A percentile compares a stretch with the other conserved stretches of the same genome.
These are phyloP conservation scores for Hortaea werneckii DNA, from an alignment of 2,329 filamentous ascomycete genomes.

Conservation along the genomic window DNA sequence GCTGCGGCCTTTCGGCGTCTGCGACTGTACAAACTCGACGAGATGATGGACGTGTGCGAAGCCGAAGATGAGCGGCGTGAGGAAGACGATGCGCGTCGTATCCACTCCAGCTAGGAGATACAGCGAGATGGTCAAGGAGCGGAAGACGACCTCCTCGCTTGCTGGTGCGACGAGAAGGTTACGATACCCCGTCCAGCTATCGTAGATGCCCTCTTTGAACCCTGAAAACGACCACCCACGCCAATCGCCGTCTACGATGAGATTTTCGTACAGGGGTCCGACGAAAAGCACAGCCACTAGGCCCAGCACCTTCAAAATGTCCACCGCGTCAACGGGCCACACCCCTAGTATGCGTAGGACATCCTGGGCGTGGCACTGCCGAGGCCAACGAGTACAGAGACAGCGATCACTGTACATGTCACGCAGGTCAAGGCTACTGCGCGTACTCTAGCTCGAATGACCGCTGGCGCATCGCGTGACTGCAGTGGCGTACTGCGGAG, in stretches of 20 bases:
- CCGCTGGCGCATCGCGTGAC: slow-evolving; percentile 76
- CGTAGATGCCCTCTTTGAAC: slow-evolving; percentile 50
- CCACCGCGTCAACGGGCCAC: slow-evolving; percentile 62
- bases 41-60: slow-evolving; percentile 92
- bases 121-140: slow-evolving; percentile 73
- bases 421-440: slow-evolving; percentile 69
- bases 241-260: slow-evolving; percentile 63
- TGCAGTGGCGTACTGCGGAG: slow-evolving; percentile 71
- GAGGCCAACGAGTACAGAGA: slow-evolving; percentile 52
- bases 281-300: slow-evolving; percentile 71
- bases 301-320: slow-evolving; percentile 52
- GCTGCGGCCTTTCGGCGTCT: slow-evolving; percentile 43
- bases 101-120: slow-evolving; percentile 59
- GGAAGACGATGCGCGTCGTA: slow-evolving; percentile 55
- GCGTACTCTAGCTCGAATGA: slow-evolving; percentile 76
- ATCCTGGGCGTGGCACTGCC: slow-evolving; percentile 40
- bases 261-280: slow-evolving; percentile 71
- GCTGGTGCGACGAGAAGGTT: slow-evolving; percentile 78
- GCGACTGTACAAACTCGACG: slow-evolving; percentile 80
- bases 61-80: slow-evolving; percentile 81
- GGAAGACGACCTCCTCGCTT: slow-evolving; percentile 90
- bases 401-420: slow-evolving; percentile 55
- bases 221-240: slow-evolving; percentile 39
- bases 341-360: slow-evolving; percentile 64
- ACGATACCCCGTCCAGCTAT: slow-evolving; percentile 72